Conservation (phyloP, 495 filamentous ascomycete genomes). For the Tuber brumale region DNA sequence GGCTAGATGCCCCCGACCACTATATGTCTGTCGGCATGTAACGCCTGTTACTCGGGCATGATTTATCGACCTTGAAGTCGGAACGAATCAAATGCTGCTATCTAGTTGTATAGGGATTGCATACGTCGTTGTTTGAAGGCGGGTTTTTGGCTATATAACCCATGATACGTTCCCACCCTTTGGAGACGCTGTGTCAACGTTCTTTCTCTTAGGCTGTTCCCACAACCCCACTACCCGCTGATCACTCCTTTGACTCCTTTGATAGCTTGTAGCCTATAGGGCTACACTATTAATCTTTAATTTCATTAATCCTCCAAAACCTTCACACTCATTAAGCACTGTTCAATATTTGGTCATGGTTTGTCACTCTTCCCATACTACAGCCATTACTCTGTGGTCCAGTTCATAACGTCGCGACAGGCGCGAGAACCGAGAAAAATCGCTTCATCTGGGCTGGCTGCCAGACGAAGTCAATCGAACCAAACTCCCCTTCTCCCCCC, state of each 20-base stretch:
- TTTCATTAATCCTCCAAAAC: background rate
- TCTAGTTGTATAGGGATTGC: background rate
- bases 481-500: conserved; percentile 19
- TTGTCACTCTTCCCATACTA: conserved; percentile 1
- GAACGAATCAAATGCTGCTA: conserved; percentile 2
- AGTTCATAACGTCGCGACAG: background rate
- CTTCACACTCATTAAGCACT: background rate
- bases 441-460: background rate
- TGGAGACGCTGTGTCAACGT: background rate
- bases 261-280: background rate
- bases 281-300: background rate
- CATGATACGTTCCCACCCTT: background rate
- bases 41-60: background rate
- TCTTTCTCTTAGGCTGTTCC: background rate
- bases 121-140: background rate
- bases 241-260: background rate
- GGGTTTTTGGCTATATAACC: background rate
- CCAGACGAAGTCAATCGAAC: conserved; percentile 1
- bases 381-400: background rate
- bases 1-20: background rate
- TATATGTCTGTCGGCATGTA: background rate
- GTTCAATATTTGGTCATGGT: background rate
- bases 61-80: background rate
- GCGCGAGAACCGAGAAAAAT: background rate
- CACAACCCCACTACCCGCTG: background rate